Percentiles rank a stretch among this genome's conserved stretches.
Evolutionary conservation across 2,329 filamentous ascomycete genomes (phyloP).

Genomic region (Aphanocladium album): DNA sequence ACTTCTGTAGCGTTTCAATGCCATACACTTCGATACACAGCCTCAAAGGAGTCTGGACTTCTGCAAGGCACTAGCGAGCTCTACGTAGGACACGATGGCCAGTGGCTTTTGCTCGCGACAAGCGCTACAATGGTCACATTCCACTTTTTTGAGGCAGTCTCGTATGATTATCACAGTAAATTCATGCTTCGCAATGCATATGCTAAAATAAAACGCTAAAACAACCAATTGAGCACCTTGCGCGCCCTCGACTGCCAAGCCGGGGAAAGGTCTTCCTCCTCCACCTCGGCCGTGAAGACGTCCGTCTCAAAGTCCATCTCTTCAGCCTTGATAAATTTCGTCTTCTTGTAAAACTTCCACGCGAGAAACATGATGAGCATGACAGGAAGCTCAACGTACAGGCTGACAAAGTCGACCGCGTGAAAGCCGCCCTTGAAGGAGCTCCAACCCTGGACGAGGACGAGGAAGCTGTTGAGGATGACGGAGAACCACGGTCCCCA

Average conservation of each 20-base stretch:
- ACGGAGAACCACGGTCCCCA: constrained; percentile 54
- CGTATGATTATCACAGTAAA: neutral
- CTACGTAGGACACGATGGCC: too few relatives aligned
- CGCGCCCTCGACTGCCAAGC: neutral
- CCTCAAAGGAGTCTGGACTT: too few relatives aligned
- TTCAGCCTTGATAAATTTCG: constrained; percentile 48
- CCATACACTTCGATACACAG: too few relatives aligned
- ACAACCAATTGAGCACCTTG: constrained; percentile 8
- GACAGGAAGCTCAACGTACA: constrained; percentile 58
- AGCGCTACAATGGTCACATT: too few relatives aligned
- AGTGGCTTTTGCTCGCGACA: too few relatives aligned
- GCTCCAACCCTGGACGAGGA: constrained; percentile 60
- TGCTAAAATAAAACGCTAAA: neutral
- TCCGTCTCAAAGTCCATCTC: constrained; percentile 62
- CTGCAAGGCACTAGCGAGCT: too few relatives aligned
- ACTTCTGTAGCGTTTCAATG: too few relatives aligned
- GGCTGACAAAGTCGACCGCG: constrained; percentile 57
- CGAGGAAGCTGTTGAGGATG: constrained; percentile 52
- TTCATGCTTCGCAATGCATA: constrained; percentile 4
- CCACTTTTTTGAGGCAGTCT: too few relatives aligned
- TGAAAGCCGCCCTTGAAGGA: constrained; percentile 56
- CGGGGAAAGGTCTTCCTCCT: constrained; percentile 13
- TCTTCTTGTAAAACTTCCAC: constrained; percentile 68
- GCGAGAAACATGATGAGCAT: constrained; percentile 59
- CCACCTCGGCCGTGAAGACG: constrained; percentile 44